Evolutionary conservation across 768 basidiomycete species (phyloP).

Genomic region (Xerocomellus intermedius): DNA sequence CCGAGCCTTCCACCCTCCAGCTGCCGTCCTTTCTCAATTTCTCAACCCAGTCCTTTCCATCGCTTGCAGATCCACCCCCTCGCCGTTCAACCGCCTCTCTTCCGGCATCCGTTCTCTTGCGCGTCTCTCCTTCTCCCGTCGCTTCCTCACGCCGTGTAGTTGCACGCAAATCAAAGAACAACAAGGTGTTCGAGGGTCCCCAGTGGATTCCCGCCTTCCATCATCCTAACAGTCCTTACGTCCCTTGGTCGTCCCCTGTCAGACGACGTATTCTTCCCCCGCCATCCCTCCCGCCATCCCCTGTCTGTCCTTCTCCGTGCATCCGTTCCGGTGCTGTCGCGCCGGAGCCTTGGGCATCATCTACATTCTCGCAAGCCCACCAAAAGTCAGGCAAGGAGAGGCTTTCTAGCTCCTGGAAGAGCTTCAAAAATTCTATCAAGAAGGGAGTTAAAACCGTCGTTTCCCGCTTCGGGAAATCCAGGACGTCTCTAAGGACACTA

Average conservation of each 20-base stretch:
- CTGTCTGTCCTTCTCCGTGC: conserved; percentile 33
- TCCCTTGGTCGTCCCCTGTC: conserved; percentile 45
- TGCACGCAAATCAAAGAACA: conserved; percentile 16
- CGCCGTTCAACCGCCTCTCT: conserved; percentile 10
- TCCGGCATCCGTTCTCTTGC: conserved; percentile 19
- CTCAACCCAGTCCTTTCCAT: conserved; percentile 21
- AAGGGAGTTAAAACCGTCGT: conserved; percentile 24
- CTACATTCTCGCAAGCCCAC: conserved; percentile 17
- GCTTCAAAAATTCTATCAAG: conserved; percentile 32
- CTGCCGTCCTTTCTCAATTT: conserved; percentile 39
- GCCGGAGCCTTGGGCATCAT: conserved; percentile 39
- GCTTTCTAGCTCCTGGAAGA: conserved; percentile 29
- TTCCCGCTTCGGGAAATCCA: conserved; percentile 16
- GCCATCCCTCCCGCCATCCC: conserved; percentile 31
- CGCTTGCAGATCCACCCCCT: conserved; percentile 6
- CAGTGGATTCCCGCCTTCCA: conserved; percentile 39
- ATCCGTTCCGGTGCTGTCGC: conserved; percentile 42
- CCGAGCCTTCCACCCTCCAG: conserved; percentile 38
- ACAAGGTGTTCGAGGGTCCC: conserved; percentile 28
- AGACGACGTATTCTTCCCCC: conserved; percentile 45
- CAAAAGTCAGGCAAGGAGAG: conserved; percentile 20
- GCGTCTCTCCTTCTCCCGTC: conserved; percentile 13
- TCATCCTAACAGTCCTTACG: conserved; percentile 56
- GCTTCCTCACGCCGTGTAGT: conserved; percentile 13
- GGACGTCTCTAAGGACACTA: conserved; percentile 11